These are phyloP conservation scores for Zasmidium citrigriseum DNA, from an alignment of 2,329 filamentous ascomycete genomes.

Conservation along the genomic window DNA sequence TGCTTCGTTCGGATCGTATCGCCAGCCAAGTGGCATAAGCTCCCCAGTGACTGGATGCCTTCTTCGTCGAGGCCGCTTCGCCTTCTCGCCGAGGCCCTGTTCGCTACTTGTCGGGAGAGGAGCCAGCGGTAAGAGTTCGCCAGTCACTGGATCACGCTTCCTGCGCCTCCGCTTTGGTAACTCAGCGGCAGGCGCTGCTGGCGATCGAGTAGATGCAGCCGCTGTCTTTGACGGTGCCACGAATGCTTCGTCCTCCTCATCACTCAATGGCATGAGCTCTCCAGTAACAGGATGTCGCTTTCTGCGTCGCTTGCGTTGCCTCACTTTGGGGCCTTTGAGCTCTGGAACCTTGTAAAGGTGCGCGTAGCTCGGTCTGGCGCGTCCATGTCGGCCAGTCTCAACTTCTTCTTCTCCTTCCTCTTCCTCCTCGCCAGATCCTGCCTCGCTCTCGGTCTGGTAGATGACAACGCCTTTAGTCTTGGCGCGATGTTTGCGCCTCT, in stretches of 20 bases:
- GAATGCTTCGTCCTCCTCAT: constrained; percentile 19
- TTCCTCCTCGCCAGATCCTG: constrained; percentile 4
- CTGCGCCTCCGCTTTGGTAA: constrained; percentile 26
- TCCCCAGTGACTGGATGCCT: constrained; percentile 33
- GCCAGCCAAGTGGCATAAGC: constrained; percentile 36
- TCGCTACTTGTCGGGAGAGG: constrained; percentile 4
- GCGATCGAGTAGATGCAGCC: background rate
- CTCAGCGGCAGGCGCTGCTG: background rate
- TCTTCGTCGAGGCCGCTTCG: constrained; percentile 29
- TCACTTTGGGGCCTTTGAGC: too few species aligned
- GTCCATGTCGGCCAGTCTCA: constrained; percentile 24
- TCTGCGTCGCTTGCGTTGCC: constrained; percentile 23
- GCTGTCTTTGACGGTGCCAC: background rate
- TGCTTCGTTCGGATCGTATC: constrained; percentile 24
- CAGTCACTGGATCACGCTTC: constrained; percentile 33
- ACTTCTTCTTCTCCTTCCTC: constrained; percentile 13
- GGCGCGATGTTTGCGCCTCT: constrained; percentile 16
- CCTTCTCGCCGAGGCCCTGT: background rate
- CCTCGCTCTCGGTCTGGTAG: constrained; percentile 9
- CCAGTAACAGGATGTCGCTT: constrained; percentile 33
- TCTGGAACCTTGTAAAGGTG: constrained; percentile 24
- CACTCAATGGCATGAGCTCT: constrained; percentile 32
- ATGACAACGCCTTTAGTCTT: constrained; percentile 23
- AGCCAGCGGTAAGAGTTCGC: constrained; percentile 28
- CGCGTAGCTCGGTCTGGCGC: constrained; percentile 36